Evolutionary conservation across 768 basidiomycete species (phyloP), one percentile per base, ranked within the genome.

Genomic region (Pisolithus albus): DNA sequence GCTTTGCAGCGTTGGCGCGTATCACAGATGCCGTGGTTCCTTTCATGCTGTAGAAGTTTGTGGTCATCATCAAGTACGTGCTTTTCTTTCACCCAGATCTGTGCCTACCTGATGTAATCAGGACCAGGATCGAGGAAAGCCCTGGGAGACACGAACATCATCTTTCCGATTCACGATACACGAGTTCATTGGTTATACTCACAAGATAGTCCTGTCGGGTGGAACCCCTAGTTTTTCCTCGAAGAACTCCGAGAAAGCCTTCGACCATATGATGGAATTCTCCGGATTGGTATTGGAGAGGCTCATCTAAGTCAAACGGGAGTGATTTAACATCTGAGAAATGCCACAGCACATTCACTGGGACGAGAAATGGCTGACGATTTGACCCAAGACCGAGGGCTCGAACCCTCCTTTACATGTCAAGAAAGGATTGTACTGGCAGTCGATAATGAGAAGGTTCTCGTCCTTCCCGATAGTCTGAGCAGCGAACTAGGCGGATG

Each of bases 351-450:
- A 26, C 18, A 6, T 30, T 8, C 30, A 30, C 8, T 10, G 30
- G 10, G 8, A 24, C 7, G 1, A 40, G 30, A 36, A n/a, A 72
- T 26, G 5, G 18, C 84, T 49, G 53, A 88, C 86, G 52, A 84
- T 67, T 43, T 63, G 66, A 49, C 88, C 67, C 46, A 76, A 69
- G 65, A 84, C 78, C 4, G 84, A 81, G 18, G 85, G 85, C 15
- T 86, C 84, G 49, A 84, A 77, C 4, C 78, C 77, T 13, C 84
- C 85, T 18, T 56, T 71, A 59, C 81, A 86, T 3, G 80, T 75
- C 53, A 86, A 73, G 34, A 70, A 73, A 49, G 86, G 80, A 56
- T 82, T 80, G 69, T 82, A 73, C 10, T 64, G 71, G 57, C 81
- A 74, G 55, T 74, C 73, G 55, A 80, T 68, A n/a, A 74, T 71